Evolutionary conservation across 192 early-diverging fungal genomes (phyloP), one percentile per base, ranked within the genome.

Genomic region (Backusella luteola): DNA sequence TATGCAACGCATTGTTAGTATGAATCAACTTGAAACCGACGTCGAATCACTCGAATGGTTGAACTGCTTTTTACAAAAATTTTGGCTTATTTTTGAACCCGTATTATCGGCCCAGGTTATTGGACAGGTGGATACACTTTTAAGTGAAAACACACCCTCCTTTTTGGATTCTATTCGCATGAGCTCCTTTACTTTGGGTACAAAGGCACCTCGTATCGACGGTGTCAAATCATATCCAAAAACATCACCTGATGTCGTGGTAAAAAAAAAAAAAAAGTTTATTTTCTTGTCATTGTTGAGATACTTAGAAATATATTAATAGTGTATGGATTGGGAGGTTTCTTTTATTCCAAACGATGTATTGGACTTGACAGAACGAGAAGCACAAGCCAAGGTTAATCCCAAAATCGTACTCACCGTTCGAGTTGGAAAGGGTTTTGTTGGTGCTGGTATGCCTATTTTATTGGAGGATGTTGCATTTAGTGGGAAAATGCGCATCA

Each of bases 51-150:
- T 91, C 17, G 95, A 95, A 38, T 98, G 96, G 96, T 83, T 98
- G 49, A 98, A 98, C 12, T 15, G 23, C 81, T 95, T 96, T 84
- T 81, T 95, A 71, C 84, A 85, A 35, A 87, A 90, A 53, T 97
- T 96, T 83, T 98, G 96, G 96, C 83, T 93, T n/a, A 94, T 92
- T 71, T 96, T 93, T 73, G 96, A 98, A 84, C 95, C 95, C 34
- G 87, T 88, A 23, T 88, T 98, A 59, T 91, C 92, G 67, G 87
- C 90, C 39, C 87, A 89, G 46, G 86, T 97, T 36, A 89, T 93
- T 44, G 86, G 89, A 23, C 86, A 77, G 26, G 92, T 90, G 17
- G 92, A 97, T 84, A 80, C 84, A 4, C 87, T 96, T 66, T 80
- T 98, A 44, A 90, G 87, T 32, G 88, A 90, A 44, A 88, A 85